Percentiles rank a stretch among this genome's conserved stretches.
Evolutionary conservation across 768 basidiomycete species (phyloP).

Genomic region (Pulveroboletus sp.): DNA sequence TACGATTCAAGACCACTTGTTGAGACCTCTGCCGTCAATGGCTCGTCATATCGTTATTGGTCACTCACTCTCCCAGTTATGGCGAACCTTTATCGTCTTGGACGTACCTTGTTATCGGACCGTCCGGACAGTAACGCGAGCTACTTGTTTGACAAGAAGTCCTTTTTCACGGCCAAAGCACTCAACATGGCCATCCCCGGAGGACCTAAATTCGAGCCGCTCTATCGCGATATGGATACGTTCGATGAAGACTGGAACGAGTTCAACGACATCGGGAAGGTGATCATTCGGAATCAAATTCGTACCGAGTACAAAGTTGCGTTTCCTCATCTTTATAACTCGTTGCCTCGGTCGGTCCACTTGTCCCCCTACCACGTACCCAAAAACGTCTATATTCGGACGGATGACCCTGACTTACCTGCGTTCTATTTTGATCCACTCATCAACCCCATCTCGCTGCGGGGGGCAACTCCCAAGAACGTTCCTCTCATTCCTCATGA

Average conservation of each 20-base stretch:
- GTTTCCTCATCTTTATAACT: conserved; percentile 98
- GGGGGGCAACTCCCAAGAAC: conserved; percentile 82
- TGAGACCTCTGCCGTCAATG: conserved; percentile 88
- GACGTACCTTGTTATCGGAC: conserved; percentile 89
- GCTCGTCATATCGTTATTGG: conserved; percentile 91
- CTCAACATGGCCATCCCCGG: conserved; percentile 96
- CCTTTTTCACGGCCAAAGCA: conserved; percentile 98
- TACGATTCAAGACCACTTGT: conserved; percentile 94
- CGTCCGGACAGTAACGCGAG: conserved; percentile 85
- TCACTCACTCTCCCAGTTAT: conserved; percentile 88
- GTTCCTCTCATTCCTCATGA: conserved; percentile 81
- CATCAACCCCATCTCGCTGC: conserved; percentile 94
- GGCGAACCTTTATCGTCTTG: conserved; percentile 95
- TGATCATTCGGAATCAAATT: conserved; percentile 98
- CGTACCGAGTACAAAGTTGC: conserved; percentile 99
- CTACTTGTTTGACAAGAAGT: conserved; percentile 95
- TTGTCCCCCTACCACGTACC: conserved; percentile 89
- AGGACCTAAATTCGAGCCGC: conserved; percentile 96
- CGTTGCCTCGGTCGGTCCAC: conserved; percentile 89
- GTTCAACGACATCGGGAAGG: conserved; percentile 99
- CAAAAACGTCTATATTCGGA: conserved; percentile 98
- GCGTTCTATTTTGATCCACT: conserved; percentile 99
- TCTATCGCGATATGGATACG: conserved; percentile 94
- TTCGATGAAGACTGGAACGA: conserved; percentile 99
- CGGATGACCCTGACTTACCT: conserved; percentile 98